Percentiles rank a stretch among this genome's conserved stretches.
phyloP scores from a whole-genome alignment of 768 basidiomycete genomes.

The Suillus sp. region DNA sequence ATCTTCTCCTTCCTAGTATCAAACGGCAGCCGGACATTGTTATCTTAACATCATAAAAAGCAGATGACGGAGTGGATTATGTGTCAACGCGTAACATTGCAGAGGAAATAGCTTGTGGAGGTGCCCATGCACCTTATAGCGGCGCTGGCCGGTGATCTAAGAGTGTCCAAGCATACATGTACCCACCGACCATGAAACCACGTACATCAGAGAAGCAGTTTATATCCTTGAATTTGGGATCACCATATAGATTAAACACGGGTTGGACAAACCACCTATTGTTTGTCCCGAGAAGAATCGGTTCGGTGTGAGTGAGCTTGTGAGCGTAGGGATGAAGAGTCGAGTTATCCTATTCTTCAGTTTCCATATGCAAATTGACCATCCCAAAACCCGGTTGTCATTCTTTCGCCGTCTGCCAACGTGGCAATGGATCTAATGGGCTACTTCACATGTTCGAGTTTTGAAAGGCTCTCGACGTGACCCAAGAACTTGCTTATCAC shows the following conservation, averaged over 20 bases:
- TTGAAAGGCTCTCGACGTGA: neutral
- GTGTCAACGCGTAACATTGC: neutral
- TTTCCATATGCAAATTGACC: neutral
- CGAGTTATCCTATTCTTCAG: neutral
- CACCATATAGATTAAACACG: neutral
- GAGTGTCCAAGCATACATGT: neutral
- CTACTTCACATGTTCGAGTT: too few relatives aligned
- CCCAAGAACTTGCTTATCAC: neutral
- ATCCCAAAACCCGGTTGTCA: neutral
- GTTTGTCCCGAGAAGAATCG: too few relatives aligned
- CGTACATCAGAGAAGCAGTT: neutral
- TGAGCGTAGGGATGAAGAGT: neutral
- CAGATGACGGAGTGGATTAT: neutral
- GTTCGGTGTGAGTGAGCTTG: neutral
- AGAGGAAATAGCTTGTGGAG: neutral
- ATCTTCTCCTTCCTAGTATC: neutral
- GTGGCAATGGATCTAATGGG: neutral
- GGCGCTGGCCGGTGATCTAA: neutral
- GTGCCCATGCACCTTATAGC: neutral
- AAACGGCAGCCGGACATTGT: neutral
- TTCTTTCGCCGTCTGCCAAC: neutral
- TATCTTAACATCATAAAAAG: neutral
- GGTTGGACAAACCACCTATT: neutral
- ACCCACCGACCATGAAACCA: neutral
- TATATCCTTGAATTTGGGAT: neutral